Percentiles rank a stretch among this genome's conserved stretches.
These are phyloP conservation scores for Melaleuca quinquenervia DNA, from an alignment of 345 rosid genomes.

Conservation along the genomic window DNA sequence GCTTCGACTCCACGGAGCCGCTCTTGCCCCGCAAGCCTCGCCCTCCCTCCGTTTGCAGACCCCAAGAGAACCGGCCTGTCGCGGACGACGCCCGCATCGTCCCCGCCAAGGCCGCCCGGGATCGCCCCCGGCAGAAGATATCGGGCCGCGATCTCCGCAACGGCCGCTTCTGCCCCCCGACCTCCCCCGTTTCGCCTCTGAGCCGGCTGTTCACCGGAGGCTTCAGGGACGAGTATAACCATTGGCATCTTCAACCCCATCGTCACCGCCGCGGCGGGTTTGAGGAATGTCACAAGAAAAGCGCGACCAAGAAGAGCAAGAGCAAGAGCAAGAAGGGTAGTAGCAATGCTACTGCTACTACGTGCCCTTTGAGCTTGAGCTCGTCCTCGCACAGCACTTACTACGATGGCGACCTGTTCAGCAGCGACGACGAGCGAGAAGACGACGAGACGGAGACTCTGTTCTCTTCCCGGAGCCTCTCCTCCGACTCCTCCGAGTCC, in stretches of 20 bases:
- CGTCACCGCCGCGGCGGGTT: background rate
- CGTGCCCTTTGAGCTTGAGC: slow-evolving; percentile 16
- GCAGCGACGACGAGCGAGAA: slow-evolving; percentile 52
- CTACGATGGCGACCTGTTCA: slow-evolving; percentile 42
- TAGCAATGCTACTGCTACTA: background rate
- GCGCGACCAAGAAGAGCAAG: slow-evolving; percentile 15
- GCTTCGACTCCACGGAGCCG: background rate
- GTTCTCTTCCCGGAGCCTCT: slow-evolving; percentile 62
- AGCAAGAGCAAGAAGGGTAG: slow-evolving; percentile 2
- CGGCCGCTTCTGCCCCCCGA: background rate
- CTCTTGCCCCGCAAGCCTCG: slow-evolving; percentile 9
- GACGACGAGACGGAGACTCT: slow-evolving; percentile 43
- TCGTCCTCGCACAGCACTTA: slow-evolving; percentile 43
- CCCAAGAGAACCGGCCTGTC: slow-evolving; percentile 8
- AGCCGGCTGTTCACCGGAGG: background rate
- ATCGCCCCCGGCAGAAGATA: slow-evolving; percentile 4
- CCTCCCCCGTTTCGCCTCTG: background rate
- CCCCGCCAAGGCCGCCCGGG: background rate
- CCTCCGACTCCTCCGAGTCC: slow-evolving; percentile 52
- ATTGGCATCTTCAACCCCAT: background rate
- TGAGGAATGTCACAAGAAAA: slow-evolving; percentile 8
- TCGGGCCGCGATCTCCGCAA: background rate
- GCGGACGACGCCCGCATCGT: slow-evolving; percentile 17
- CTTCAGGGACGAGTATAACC: background rate
- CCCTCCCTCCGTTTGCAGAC: slow-evolving; percentile 12